Evolutionary conservation across 176 grass and related monocot species (phyloP).

Genomic region (Oryza australiensis): DNA sequence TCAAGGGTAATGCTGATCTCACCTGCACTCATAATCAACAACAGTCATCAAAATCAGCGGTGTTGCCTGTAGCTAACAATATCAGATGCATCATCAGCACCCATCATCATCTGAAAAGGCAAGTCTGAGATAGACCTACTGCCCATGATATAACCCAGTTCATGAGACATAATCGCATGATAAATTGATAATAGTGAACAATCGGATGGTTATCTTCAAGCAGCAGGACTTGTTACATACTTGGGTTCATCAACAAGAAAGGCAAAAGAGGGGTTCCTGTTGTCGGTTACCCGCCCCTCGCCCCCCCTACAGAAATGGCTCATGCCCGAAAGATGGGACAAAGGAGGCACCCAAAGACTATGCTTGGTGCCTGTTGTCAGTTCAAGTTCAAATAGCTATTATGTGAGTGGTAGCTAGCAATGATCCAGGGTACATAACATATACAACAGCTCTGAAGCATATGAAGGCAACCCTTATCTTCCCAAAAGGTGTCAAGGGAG

Average conservation of each 20-base stretch:
- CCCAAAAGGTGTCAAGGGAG: conserved; percentile 17
- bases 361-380: conserved; percentile 4
- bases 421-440: conserved; percentile 29
- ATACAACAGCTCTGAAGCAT: conserved; percentile 39
- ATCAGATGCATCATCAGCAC: too few relatives aligned
- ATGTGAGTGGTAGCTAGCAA: conserved; percentile 21
- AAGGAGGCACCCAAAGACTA: too few relatives aligned
- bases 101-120: neutral
- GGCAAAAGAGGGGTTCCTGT: conserved; percentile 5
- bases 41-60: too few relatives aligned
- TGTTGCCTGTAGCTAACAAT: too few relatives aligned
- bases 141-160: neutral
- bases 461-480: conserved; percentile 41
- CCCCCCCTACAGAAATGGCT: conserved; percentile 17
- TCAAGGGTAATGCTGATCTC: too few relatives aligned
- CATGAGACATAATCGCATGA: neutral
- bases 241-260: conserved; percentile 8
- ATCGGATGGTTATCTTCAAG: conserved; percentile 38
- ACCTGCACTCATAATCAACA: too few relatives aligned
- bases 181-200: too few relatives aligned
- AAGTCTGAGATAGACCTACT: neutral
- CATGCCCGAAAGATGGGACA: neutral
- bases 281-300: too few relatives aligned
- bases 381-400: conserved; percentile 43
- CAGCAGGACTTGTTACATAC: neutral